Conservation (phyloP, 164 flowering plant species). For the Dillenia turbinata region DNA sequence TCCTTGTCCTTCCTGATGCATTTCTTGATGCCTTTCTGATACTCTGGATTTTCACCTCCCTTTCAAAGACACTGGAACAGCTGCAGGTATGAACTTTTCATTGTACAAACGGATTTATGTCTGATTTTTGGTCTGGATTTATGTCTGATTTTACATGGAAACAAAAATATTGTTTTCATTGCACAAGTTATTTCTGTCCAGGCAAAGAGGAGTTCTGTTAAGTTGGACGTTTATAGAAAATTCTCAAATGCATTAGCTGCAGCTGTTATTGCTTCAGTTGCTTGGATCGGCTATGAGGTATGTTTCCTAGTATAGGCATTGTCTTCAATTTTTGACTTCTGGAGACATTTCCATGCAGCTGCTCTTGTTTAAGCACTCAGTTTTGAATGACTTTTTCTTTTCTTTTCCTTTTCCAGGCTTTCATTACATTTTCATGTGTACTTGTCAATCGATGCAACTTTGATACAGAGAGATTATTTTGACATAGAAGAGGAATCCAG, state of each 20-base stretch:
- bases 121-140: no score
- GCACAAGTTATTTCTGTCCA: conserved; percentile 17
- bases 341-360: no score
- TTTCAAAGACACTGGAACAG: conserved; percentile 82
- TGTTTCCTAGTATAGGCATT: neutral
- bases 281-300: conserved; percentile 96
- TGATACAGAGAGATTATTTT: no score
- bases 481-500: no score
- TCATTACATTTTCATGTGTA: no score
- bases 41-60: conserved; percentile 93
- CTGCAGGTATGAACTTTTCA: conserved; percentile 61
- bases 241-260: conserved; percentile 84
- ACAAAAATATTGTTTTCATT: neutral
- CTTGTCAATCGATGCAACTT: no score
- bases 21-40: conserved; percentile 86
- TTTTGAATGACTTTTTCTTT: no score
- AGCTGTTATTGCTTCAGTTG: conserved; percentile 79
- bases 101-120: no score
- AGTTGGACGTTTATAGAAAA: conserved; percentile 86
- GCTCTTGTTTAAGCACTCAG: no score
- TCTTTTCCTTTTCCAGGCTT: no score
- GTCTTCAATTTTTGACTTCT: neutral
- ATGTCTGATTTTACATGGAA: no score
- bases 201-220: conserved; percentile 78
- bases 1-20: conserved; percentile 87